Evolutionary conservation across 2,329 filamentous ascomycete genomes (phyloP).

Genomic region (Hypoxylon sp.): DNA sequence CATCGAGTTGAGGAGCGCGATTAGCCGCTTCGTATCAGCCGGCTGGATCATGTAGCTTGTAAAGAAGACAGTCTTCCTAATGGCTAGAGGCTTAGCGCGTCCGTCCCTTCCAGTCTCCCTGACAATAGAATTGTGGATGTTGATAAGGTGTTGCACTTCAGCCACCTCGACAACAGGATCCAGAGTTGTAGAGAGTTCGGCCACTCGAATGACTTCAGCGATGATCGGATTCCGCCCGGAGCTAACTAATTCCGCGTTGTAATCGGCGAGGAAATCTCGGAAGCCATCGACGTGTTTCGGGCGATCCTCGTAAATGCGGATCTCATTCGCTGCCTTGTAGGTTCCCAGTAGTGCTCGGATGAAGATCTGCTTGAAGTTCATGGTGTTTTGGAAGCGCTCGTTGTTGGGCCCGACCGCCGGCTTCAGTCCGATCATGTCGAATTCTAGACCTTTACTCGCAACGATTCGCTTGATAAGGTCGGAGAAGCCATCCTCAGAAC

Average conservation of each 20-base stretch:
- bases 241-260: conserved; percentile 74
- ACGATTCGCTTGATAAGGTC: conserved; percentile 87
- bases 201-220: conserved; percentile 88
- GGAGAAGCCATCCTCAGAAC: conserved; percentile 82
- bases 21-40: conserved; percentile 79
- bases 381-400: conserved; percentile 84
- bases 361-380: conserved; percentile 92
- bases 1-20: conserved; percentile 78
- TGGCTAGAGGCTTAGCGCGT: conserved; percentile 69
- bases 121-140: conserved; percentile 81
- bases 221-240: conserved; percentile 73
- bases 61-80: conserved; percentile 91
- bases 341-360: conserved; percentile 87
- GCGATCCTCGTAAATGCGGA: conserved; percentile 80
- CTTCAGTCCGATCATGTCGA: conserved; percentile 91
- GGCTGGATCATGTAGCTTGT: conserved; percentile 89
- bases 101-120: conserved; percentile 55
- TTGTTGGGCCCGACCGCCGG: conserved; percentile 85
- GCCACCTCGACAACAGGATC: conserved; percentile 55
- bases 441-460: conserved; percentile 81
- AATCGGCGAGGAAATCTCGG: conserved; percentile 83
- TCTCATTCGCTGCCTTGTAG: conserved; percentile 85
- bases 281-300: conserved; percentile 82
- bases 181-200: conserved; percentile 75
- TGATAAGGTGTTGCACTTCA: conserved; percentile 85